Conservation (phyloP, 2,329 filamentous ascomycete species). For the Colletotrichum liriopes region DNA sequence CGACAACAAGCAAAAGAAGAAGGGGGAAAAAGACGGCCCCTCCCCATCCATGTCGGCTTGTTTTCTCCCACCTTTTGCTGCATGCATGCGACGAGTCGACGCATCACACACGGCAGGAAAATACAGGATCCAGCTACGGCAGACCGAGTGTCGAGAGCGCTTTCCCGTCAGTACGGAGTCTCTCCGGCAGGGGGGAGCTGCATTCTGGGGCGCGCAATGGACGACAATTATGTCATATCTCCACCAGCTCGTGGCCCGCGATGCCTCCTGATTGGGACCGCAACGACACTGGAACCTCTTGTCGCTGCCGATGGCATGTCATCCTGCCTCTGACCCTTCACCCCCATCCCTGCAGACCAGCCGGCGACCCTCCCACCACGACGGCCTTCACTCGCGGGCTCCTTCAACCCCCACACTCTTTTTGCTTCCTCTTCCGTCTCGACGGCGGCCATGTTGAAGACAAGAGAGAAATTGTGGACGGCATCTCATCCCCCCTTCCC, state of each 20-base stretch:
- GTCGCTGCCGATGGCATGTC: slow-evolving; percentile 46
- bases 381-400: background rate
- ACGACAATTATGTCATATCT: slow-evolving; percentile 46
- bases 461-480: slow-evolving; percentile 10
- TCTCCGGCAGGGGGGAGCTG: slow-evolving; percentile 10
- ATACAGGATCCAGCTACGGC: slow-evolving; percentile 1
- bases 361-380: slow-evolving; percentile 11
- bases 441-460: slow-evolving; percentile 1
- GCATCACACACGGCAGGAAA: slow-evolving; percentile 14
- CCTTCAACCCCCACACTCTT: slow-evolving; percentile 20
- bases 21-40: background rate
- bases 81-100: slow-evolving; percentile 18
- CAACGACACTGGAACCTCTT: background rate
- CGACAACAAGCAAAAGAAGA: background rate
- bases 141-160: slow-evolving; percentile 1
- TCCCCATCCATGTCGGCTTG: slow-evolving; percentile 7
- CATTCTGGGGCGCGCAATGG: slow-evolving; percentile 20
- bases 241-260: slow-evolving; percentile 36
- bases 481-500: slow-evolving; percentile 16
- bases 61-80: slow-evolving; percentile 17
- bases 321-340: slow-evolving; percentile 48
- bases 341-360: slow-evolving; percentile 40
- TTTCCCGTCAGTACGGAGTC: slow-evolving; percentile 4
- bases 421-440: background rate
- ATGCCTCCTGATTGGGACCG: slow-evolving; percentile 41